phyloP scores from a whole-genome alignment of 805 yeast genomes.

The Candida tallmaniae region DNA sequence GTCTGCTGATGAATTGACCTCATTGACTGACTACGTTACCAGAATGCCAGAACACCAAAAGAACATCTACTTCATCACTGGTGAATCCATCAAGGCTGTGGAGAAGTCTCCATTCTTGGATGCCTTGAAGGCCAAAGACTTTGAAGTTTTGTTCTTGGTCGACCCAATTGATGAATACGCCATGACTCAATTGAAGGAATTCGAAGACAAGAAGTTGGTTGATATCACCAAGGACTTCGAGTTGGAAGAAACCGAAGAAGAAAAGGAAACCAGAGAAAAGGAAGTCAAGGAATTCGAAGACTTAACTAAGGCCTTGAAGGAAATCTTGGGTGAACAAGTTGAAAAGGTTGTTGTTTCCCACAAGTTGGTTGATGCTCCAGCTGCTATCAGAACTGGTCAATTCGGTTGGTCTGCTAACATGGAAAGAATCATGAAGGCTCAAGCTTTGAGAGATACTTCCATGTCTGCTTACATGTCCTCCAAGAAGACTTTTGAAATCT shows the following conservation, averaged over 20 bases:
- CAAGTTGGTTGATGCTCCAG: slow-evolving; percentile 97
- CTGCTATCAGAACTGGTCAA: slow-evolving; percentile 99
- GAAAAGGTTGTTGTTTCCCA: slow-evolving; percentile 99
- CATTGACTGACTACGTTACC: slow-evolving; percentile 94
- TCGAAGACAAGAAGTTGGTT: slow-evolving; percentile 97
- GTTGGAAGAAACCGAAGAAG: slow-evolving; percentile 97
- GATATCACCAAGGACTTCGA: slow-evolving; percentile 99
- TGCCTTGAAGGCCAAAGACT: slow-evolving; percentile 96
- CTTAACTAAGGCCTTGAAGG: slow-evolving; percentile 93
- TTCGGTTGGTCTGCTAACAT: slow-evolving; percentile 99
- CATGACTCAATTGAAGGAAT: slow-evolving; percentile 98
- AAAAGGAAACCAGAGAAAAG: slow-evolving; percentile 89
- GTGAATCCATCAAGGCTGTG: slow-evolving; percentile 96
- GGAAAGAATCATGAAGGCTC: slow-evolving; percentile 99
- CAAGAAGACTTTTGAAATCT: slow-evolving; percentile 97
- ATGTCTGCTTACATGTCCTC: slow-evolving; percentile 99
- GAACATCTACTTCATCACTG: slow-evolving; percentile 99
- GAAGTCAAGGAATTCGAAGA: slow-evolving; percentile 90
- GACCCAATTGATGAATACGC: slow-evolving; percentile 99
- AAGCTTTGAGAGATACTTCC: slow-evolving; percentile 96
- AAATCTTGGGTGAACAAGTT: slow-evolving; percentile 95
- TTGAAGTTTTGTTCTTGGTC: slow-evolving; percentile 94
- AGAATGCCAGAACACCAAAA: slow-evolving; percentile 99
- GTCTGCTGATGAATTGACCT: slow-evolving; percentile 89
- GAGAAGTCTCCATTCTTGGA: slow-evolving; percentile 99